Conservation (phyloP, 148 eudicot genomes). For the Cornus kousa region DNA sequence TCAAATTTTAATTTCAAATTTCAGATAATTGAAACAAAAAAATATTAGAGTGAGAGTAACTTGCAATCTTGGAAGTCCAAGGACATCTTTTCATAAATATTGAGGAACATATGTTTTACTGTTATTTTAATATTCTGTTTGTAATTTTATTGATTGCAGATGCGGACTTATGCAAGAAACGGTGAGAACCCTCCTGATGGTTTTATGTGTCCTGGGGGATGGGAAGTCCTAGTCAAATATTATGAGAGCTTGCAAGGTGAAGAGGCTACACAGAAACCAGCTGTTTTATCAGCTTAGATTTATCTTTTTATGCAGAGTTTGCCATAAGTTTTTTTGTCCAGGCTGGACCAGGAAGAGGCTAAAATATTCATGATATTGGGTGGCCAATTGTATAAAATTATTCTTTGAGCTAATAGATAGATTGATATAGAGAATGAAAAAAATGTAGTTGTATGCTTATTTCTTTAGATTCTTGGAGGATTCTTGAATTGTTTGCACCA, state of each 20-base stretch:
- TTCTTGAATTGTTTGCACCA: too few species aligned
- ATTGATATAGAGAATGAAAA: neutral
- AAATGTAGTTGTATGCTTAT: conserved; percentile 6
- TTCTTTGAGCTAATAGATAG: neutral
- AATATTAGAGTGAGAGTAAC: too few species aligned
- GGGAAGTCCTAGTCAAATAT: conserved; percentile 73
- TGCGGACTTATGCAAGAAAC: conserved; percentile 67
- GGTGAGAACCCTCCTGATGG: conserved; percentile 91
- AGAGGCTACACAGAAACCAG: conserved; percentile 42
- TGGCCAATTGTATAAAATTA: neutral
- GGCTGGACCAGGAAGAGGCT: neutral
- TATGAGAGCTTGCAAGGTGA: conserved; percentile 65
- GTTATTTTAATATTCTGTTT: too few species aligned
- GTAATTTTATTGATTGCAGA: conserved; percentile 36
- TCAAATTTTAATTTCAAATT: too few species aligned
- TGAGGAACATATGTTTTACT: too few species aligned
- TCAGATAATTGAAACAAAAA: too few species aligned
- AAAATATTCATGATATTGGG: too few species aligned
- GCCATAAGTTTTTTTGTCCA: neutral
- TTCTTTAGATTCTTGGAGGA: neutral
- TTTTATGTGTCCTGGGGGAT: conserved; percentile 88
- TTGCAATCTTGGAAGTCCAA: too few species aligned
- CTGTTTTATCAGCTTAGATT: conserved; percentile 31
- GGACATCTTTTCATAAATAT: too few species aligned
- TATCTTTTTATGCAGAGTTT: neutral